phyloP scores from a whole-genome alignment of 129 eudicot genomes.

The Scalesia atractyloides region DNA sequence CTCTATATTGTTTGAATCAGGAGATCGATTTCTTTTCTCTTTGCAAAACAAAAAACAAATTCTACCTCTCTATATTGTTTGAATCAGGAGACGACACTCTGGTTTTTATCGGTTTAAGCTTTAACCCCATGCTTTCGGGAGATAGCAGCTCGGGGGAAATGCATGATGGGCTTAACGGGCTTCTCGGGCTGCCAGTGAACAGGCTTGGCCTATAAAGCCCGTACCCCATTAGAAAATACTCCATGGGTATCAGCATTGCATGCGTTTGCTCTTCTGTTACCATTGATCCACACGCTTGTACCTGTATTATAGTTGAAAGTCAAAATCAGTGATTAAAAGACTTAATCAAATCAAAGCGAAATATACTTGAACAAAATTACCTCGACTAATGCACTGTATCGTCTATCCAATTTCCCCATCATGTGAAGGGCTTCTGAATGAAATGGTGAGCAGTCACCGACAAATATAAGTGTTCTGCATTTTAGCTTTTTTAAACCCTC shows the following conservation, averaged over 20 bases:
- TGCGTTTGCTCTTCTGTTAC: conserved; percentile 99
- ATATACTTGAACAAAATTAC: conserved; percentile 34
- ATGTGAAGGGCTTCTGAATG: conserved; percentile 88
- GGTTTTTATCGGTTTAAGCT: conserved; percentile 93
- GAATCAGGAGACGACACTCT: conserved; percentile 42
- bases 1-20: conserved; percentile 5
- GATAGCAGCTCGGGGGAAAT: conserved; percentile 90
- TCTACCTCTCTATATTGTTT: conserved; percentile 15
- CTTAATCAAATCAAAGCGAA: not conserved
- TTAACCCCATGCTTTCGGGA: conserved; percentile 98
- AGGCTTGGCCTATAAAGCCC: conserved; percentile 73
- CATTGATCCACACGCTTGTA: conserved; percentile 93
- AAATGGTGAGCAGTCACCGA: conserved; percentile 85
- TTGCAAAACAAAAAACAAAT: not conserved
- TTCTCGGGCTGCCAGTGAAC: conserved; percentile 83
- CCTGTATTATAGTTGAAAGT: conserved; percentile 42
- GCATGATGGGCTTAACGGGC: conserved; percentile 83
- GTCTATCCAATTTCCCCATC: conserved; percentile 77
- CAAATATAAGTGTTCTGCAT: conserved; percentile 92
- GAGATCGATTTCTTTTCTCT: no score
- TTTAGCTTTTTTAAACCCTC: conserved; percentile 71
- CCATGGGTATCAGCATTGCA: conserved; percentile 91
- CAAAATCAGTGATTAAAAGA: conserved; percentile 2
- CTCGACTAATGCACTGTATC: conserved; percentile 96
- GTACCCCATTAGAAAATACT: conserved; percentile 90